A percentile compares a stretch with the other conserved stretches of the same genome.
Conservation (phyloP, 208 protist species). For the Sergeia podlipaevii region DNA sequence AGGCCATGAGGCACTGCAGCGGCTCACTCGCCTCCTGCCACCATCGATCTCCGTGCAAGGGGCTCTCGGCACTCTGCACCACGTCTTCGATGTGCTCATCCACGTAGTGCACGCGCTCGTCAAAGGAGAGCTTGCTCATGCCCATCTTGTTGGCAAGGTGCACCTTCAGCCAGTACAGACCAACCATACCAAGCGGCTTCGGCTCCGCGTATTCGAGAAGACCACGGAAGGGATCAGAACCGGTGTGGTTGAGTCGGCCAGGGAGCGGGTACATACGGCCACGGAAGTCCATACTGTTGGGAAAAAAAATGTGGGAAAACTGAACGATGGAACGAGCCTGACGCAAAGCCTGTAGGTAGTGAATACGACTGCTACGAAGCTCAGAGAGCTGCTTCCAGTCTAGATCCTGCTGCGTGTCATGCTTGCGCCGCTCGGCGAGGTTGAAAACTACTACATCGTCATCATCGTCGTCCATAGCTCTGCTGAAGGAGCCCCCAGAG, state of each 20-base stretch:
- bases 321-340: constrained; percentile 85
- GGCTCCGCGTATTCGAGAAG: constrained; percentile 95
- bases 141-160: constrained; percentile 98
- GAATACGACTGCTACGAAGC: constrained; percentile 82
- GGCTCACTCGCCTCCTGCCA: constrained; percentile 96
- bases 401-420: constrained; percentile 55
- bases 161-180: constrained; percentile 97
- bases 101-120: constrained; percentile 93
- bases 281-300: constrained; percentile 98
- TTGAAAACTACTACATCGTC: constrained; percentile 58
- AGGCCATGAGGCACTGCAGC: constrained; percentile 94
- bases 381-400: constrained; percentile 86
- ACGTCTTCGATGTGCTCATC: constrained; percentile 93
- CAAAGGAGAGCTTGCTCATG: constrained; percentile 95
- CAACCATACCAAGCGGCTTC: constrained; percentile 91
- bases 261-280: constrained; percentile 98
- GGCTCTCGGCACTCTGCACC: constrained; percentile 76
- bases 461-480: constrained; percentile 14
- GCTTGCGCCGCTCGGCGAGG: constrained; percentile 47
- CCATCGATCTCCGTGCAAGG: constrained; percentile 82
- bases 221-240: constrained; percentile 91
- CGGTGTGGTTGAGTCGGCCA: constrained; percentile 97
- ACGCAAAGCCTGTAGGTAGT: constrained; percentile 88
- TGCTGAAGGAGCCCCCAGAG: neutral
- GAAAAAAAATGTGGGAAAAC: constrained; percentile 96